A percentile compares a stretch with the other conserved stretches of the same genome.
phyloP scores from a whole-genome alignment of 257 asterid genomes.

The Leonotis leonurus region DNA sequence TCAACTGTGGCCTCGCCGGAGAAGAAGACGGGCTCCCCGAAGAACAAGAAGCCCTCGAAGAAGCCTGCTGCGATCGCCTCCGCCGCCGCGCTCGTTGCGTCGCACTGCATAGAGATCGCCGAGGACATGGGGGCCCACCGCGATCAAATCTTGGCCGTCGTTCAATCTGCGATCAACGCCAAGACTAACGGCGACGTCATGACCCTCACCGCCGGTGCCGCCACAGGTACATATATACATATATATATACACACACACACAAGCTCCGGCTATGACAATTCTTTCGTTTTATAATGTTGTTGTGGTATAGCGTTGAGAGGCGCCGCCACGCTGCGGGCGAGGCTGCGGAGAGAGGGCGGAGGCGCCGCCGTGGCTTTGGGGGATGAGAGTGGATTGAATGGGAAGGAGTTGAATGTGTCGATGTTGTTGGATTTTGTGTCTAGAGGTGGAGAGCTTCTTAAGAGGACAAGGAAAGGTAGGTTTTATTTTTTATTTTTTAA shows the following conservation, averaged over 20 bases:
- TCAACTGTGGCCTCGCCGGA: slow-evolving; percentile 44
- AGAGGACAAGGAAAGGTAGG: slow-evolving; percentile 80
- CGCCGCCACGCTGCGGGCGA: slow-evolving; percentile 67
- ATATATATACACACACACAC: too few species aligned
- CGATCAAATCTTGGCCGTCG: slow-evolving; percentile 55
- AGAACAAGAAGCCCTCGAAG: slow-evolving; percentile 31
- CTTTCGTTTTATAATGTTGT: not conserved
- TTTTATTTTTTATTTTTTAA: not conserved
- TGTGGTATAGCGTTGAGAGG: slow-evolving; percentile 57
- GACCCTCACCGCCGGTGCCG: slow-evolving; percentile 89
- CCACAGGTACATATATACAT: slow-evolving; percentile 74
- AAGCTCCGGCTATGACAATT: not conserved
- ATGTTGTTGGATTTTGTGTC: slow-evolving; percentile 47
- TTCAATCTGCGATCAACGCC: slow-evolving; percentile 63
- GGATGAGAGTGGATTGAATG: slow-evolving; percentile 36
- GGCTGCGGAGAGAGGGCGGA: slow-evolving; percentile 52
- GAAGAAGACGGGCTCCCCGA: slow-evolving; percentile 14
- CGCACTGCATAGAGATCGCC: slow-evolving; percentile 90
- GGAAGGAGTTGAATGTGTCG: slow-evolving; percentile 43
- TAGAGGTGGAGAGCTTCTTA: slow-evolving; percentile 70
- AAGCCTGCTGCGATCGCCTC: slow-evolving; percentile 57
- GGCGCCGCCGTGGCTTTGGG: slow-evolving; percentile 32
- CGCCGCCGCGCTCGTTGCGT: slow-evolving; percentile 89
- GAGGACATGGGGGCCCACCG: slow-evolving; percentile 82
- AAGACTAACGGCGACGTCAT: slow-evolving; percentile 76